A percentile compares a stretch with the other conserved stretches of the same genome.
These are phyloP conservation scores for Porcisia deanei DNA, from an alignment of 208 protist genomes.

Conservation along the genomic window DNA sequence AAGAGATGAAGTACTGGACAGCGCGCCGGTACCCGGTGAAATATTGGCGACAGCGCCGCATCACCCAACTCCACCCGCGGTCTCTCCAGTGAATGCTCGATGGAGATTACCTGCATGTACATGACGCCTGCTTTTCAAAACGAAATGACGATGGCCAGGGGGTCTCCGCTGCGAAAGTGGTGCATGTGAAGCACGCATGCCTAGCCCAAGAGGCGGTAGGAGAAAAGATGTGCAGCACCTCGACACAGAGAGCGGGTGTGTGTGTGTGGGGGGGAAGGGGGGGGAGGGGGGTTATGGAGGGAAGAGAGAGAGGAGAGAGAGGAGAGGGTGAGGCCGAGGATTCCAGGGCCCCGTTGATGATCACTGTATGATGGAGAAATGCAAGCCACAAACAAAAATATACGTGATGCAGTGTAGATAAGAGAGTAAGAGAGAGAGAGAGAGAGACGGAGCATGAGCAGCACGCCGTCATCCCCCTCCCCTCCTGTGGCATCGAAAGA, in stretches of 20 bases:
- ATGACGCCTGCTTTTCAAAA: conserved; percentile 24
- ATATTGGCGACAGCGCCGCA: conserved; percentile 45
- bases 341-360: not conserved
- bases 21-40: conserved; percentile 52
- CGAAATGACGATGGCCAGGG: not conserved
- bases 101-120: conserved; percentile 60
- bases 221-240: too few species aligned
- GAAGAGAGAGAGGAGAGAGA: too few species aligned
- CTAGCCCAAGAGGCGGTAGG: not conserved
- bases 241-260: not conserved
- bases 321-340: not conserved
- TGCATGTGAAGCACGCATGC: not conserved
- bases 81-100: conserved; percentile 52
- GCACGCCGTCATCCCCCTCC: not conserved
- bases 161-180: not conserved
- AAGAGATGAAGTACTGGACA: conserved; percentile 82
- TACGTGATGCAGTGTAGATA: too few species aligned
- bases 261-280: not conserved
- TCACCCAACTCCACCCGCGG: conserved; percentile 66
- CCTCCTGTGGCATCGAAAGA: not conserved
- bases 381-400: not conserved
- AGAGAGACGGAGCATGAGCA: not conserved
- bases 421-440: not conserved
- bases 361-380: too few species aligned
- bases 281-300: too few species aligned